A percentile compares a stretch with the other conserved stretches of the same genome.
Conservation (phyloP, 129 eudicot genomes). For the Logfia minima region DNA sequence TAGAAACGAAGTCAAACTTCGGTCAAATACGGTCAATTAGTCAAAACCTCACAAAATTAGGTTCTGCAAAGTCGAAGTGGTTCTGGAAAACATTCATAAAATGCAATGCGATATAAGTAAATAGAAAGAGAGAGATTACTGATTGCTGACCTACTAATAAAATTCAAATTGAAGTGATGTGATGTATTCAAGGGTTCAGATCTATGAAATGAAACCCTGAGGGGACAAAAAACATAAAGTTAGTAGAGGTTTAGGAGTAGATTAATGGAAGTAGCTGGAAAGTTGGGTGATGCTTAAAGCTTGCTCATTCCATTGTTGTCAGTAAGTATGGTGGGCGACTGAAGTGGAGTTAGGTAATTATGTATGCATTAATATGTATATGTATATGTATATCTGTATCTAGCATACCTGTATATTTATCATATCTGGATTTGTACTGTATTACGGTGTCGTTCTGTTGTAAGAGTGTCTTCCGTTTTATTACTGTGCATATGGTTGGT, state of each 20-base stretch:
- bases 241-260: slow-evolving; percentile 6
- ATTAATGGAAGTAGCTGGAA: slow-evolving; percentile 38
- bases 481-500: too few relatives aligned
- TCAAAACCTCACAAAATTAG: slow-evolving; percentile 11
- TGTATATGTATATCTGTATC: neutral
- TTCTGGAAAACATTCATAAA: slow-evolving; percentile 24
- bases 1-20: slow-evolving; percentile 19
- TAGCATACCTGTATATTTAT: neutral
- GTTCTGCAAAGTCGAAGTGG: slow-evolving; percentile 7
- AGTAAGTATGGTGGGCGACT: slow-evolving; percentile 24
- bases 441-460: neutral
- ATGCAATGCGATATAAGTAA: slow-evolving; percentile 17
- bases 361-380: neutral
- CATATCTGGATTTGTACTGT: neutral
- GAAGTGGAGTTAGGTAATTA: slow-evolving; percentile 45
- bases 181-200: slow-evolving; percentile 22
- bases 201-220: slow-evolving; percentile 21
- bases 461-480: neutral
- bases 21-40: slow-evolving; percentile 18
- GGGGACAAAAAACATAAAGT: neutral
- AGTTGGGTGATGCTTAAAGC: slow-evolving; percentile 51
- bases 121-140: neutral
- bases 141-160: slow-evolving; percentile 17
- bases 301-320: slow-evolving; percentile 41
- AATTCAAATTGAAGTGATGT: slow-evolving; percentile 9